Evolutionary conservation across 106 monocot genomes (phyloP).

Genomic region (Acorus gramineus): DNA sequence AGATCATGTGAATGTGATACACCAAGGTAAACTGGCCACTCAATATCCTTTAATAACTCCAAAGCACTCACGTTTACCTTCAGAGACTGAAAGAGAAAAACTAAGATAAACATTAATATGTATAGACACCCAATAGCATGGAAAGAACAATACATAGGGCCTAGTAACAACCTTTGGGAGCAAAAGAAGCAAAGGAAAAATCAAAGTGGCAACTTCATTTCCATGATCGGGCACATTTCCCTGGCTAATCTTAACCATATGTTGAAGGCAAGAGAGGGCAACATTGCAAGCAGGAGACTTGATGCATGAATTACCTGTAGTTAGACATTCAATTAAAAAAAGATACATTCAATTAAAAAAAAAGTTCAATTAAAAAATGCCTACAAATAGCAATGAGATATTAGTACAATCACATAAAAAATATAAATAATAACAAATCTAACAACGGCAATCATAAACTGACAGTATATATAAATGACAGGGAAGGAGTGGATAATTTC

Average conservation of each 20-base stretch:
- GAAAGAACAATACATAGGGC: conserved; percentile 22
- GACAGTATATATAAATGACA: too few relatives aligned
- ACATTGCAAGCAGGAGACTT: conserved; percentile 44
- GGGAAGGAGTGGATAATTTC: too few relatives aligned
- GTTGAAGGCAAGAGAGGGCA: conserved; percentile 51
- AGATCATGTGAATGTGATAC: conserved; percentile 21
- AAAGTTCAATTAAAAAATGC: not conserved
- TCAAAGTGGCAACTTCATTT: conserved; percentile 49
- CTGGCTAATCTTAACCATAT: conserved; percentile 27
- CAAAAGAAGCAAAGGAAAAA: conserved; percentile 61
- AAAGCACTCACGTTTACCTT: conserved; percentile 57
- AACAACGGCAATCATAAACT: too few relatives aligned
- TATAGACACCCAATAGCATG: conserved; percentile 28
- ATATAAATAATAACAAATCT: too few relatives aligned
- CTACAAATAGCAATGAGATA: too few relatives aligned
- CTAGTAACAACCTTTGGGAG: too few relatives aligned
- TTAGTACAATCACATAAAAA: too few relatives aligned
- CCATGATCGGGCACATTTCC: conserved; percentile 24
- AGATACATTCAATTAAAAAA: not conserved
- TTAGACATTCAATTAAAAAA: not conserved
- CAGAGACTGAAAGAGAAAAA: conserved; percentile 40
- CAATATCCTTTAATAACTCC: conserved; percentile 45
- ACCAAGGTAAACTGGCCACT: conserved; percentile 53
- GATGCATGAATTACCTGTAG: conserved; percentile 26
- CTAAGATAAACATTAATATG: not conserved